Evolutionary conservation across 208 protist species (phyloP).

Genomic region (Acanthamoeba castellanii): DNA sequence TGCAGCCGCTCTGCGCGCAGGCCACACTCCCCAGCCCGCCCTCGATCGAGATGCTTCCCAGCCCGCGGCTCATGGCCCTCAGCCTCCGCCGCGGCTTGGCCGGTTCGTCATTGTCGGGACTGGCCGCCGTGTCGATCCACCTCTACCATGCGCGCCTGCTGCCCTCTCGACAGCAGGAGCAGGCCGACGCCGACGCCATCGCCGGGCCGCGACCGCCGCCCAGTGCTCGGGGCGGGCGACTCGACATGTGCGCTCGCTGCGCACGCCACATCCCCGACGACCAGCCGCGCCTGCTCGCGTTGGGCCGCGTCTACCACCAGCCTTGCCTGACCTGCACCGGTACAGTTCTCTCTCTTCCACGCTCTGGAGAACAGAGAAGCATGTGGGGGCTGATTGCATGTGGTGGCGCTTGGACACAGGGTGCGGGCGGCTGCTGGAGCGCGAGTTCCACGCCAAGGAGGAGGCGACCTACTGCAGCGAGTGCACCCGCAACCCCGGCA

Average conservation of each 20-base stretch:
- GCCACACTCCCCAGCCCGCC: background rate
- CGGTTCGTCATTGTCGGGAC: background rate
- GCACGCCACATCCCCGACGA: background rate
- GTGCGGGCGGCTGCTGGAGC: background rate
- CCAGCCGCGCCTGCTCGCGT: background rate
- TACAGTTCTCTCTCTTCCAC: background rate
- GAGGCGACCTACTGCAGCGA: background rate
- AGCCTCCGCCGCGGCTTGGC: background rate
- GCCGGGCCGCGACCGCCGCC: background rate
- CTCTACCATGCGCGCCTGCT: slow-evolving; percentile 11
- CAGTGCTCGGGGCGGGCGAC: background rate
- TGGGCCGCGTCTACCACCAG: slow-evolving; percentile 5
- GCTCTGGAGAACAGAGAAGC: background rate
- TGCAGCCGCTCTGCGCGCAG: background rate
- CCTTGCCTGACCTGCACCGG: background rate
- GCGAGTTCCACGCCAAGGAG: background rate
- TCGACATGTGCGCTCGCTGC: slow-evolving; percentile 22
- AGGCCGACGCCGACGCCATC: background rate
- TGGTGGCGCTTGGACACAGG: background rate
- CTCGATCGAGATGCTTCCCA: background rate
- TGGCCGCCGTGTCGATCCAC: background rate
- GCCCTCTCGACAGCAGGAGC: background rate
- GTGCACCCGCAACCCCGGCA: background rate
- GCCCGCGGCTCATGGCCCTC: background rate
- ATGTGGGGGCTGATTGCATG: background rate